These are phyloP conservation scores for Diaporthe sp. DNA, from an alignment of 2,329 filamentous ascomycete genomes.

Conservation along the genomic window DNA sequence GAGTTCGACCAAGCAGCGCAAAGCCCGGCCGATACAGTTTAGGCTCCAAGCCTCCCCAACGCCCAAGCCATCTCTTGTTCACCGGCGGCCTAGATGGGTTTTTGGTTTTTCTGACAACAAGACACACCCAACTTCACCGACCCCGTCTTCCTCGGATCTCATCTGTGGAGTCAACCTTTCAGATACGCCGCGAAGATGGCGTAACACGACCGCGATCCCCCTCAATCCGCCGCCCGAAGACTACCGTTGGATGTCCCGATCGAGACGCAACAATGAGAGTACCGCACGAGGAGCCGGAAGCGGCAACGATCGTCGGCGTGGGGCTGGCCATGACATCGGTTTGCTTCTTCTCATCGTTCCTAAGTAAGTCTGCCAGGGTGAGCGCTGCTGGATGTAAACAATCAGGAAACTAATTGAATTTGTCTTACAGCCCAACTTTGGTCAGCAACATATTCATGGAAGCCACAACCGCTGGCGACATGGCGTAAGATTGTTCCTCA, in stretches of 20 bases:
- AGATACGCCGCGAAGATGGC: conserved; percentile 15
- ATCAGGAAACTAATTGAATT: background rate
- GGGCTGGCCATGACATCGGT: conserved; percentile 9
- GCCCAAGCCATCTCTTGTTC: background rate
- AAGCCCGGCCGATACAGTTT: conserved; percentile 12
- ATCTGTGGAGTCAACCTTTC: background rate
- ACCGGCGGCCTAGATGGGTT: background rate
- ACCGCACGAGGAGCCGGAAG: conserved; percentile 12
- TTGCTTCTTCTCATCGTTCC: conserved; percentile 17
- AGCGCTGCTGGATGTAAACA: too few relatives aligned
- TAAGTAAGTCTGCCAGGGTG: background rate
- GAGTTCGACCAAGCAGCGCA: background rate
- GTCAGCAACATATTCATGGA: conserved; percentile 21
- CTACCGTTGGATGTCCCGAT: background rate
- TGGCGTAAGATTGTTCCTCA: conserved; percentile 11
- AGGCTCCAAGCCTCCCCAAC: conserved; percentile 14
- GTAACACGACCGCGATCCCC: background rate
- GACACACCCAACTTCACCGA: background rate
- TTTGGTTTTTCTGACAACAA: background rate
- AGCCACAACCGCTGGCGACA: conserved; percentile 7
- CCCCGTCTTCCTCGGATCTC: background rate
- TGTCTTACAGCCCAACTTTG: background rate
- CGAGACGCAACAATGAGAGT: conserved; percentile 23
- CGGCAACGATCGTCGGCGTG: conserved; percentile 17
- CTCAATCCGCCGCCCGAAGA: background rate